These are phyloP conservation scores for Mycena pura DNA, from an alignment of 768 basidiomycete species.

Conservation along the genomic window DNA sequence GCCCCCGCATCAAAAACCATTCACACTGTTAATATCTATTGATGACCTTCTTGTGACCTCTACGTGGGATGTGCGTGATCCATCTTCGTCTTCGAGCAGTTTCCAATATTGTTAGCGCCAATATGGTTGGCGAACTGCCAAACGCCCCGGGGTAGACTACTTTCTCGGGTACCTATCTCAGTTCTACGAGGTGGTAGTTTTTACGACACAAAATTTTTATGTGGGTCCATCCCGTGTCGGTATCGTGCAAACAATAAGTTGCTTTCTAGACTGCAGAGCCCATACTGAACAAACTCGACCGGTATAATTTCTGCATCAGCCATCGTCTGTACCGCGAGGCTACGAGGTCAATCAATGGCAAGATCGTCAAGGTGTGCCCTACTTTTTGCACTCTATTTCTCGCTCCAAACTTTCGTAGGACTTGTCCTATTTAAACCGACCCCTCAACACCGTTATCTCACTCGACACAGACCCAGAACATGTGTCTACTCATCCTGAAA, in stretches of 20 bases:
- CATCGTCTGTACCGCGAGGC: slow-evolving; percentile 94
- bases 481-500: slow-evolving; percentile 82
- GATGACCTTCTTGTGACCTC: slow-evolving; percentile 93
- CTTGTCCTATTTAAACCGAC: slow-evolving; percentile 92
- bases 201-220: slow-evolving; percentile 89
- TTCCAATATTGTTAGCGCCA: slow-evolving; percentile 62
- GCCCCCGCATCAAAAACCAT: slow-evolving; percentile 84
- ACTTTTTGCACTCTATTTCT: not conserved
- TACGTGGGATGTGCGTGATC: slow-evolving; percentile 88
- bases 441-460: slow-evolving; percentile 86
- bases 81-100: not conserved
- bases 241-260: slow-evolving; percentile 3
- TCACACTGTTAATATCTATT: slow-evolving; percentile 88
- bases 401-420: slow-evolving; percentile 57
- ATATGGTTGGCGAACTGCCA: slow-evolving; percentile 96
- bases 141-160: slow-evolving; percentile 97
- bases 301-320: slow-evolving; percentile 86
- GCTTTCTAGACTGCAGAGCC: slow-evolving; percentile 80
- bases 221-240: slow-evolving; percentile 54
- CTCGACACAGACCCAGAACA: slow-evolving; percentile 89
- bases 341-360: slow-evolving; percentile 82
- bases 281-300: slow-evolving; percentile 92
- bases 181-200: slow-evolving; percentile 97
- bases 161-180: slow-evolving; percentile 97
- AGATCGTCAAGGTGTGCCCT: slow-evolving; percentile 77